Conservation (phyloP, 1,284 basidiomycete genomes). For the Chiua sp. region DNA sequence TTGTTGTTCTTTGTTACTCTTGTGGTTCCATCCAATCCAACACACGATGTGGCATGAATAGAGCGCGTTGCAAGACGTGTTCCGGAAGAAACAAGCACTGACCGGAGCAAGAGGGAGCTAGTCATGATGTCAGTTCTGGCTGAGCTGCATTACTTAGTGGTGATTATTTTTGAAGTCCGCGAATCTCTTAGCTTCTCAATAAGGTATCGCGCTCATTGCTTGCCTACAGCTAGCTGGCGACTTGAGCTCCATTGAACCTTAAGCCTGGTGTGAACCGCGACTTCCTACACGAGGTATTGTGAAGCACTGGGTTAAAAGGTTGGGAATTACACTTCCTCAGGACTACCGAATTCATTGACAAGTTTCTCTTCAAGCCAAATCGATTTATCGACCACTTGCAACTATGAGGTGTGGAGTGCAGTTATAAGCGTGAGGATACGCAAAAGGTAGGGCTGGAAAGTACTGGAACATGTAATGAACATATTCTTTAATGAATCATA, state of each 20-base stretch:
- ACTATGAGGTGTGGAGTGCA: too few species aligned
- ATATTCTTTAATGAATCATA: neutral
- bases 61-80: slow-evolving; percentile 2
- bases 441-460: neutral
- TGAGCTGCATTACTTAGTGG: too few species aligned
- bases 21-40: slow-evolving; percentile 6
- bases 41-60: slow-evolving; percentile 21
- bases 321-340: too few species aligned
- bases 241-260: neutral
- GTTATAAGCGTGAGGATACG: neutral
- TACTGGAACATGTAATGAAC: neutral
- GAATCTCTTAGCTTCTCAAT: slow-evolving; percentile 3
- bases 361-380: too few species aligned
- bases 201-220: neutral
- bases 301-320: too few species aligned
- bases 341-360: too few species aligned
- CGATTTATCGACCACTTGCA: too few species aligned
- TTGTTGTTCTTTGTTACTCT: slow-evolving; percentile 19
- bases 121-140: slow-evolving; percentile 12
- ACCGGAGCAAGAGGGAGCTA: slow-evolving; percentile 5
- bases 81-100: slow-evolving; percentile 1
- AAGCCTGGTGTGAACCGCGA: neutral
- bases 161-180: slow-evolving; percentile 22
- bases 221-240: too few species aligned
- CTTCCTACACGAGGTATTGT: too few species aligned